Conservation (phyloP, 805 yeast species). For the Hanseniaspora vineae region DNA sequence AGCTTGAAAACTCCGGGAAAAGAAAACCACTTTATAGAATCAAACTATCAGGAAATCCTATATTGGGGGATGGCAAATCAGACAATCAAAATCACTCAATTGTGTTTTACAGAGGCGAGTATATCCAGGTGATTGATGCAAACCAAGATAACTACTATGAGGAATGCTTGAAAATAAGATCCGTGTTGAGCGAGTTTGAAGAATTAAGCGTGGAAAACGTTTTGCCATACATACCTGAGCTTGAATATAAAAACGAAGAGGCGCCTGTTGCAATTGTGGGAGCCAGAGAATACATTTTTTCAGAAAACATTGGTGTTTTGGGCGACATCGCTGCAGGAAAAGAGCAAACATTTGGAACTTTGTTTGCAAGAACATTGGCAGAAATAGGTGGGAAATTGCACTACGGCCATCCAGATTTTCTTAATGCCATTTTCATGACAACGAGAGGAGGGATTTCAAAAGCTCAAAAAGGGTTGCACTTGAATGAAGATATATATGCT, state of each 20-base stretch:
- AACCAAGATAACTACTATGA: constrained; percentile 93
- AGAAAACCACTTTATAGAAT: constrained; percentile 52
- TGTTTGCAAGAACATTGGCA: constrained; percentile 86
- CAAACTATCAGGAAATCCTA: constrained; percentile 86
- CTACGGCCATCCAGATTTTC: constrained; percentile 93
- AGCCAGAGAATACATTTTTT: constrained; percentile 88
- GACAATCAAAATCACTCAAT: constrained; percentile 88
- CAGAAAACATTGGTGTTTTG: constrained; percentile 81
- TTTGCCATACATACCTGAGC: constrained; percentile 52
- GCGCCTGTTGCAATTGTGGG: constrained; percentile 85
- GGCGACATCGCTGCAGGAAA: constrained; percentile 97
- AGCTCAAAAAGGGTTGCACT: constrained; percentile 85
- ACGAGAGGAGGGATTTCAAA: constrained; percentile 94
- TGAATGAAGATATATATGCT: constrained; percentile 92
- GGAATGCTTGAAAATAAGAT: constrained; percentile 82
- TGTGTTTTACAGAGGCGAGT: constrained; percentile 85
- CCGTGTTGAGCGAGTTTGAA: constrained; percentile 84
- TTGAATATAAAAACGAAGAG: constrained; percentile 25
- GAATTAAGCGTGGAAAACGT: constrained; percentile 44
- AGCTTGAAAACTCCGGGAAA: constrained; percentile 39
- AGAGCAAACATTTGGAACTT: constrained; percentile 93
- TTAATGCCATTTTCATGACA: constrained; percentile 82
- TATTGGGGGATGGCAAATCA: constrained; percentile 91
- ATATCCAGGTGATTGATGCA: constrained; percentile 89
- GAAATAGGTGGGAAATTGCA: constrained; percentile 91